These are phyloP conservation scores for Pleomassaria siparia DNA, from an alignment of 2,329 filamentous ascomycete species.

Conservation along the genomic window DNA sequence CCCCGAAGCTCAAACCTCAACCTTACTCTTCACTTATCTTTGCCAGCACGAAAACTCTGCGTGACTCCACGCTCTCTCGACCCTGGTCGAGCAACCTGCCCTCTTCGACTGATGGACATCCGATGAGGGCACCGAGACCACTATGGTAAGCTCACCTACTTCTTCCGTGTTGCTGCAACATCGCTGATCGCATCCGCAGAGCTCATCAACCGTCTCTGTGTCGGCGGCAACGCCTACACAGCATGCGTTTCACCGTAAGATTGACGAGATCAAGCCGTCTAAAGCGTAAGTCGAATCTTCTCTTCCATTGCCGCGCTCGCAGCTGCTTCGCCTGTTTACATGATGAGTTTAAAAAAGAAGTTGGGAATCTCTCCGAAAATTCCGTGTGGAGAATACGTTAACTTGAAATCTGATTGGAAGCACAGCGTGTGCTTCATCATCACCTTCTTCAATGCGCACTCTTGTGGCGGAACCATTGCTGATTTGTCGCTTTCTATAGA, in stretches of 20 bases:
- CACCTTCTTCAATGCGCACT: neutral
- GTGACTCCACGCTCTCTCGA: slow-evolving; percentile 28
- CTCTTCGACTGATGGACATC: slow-evolving; percentile 37
- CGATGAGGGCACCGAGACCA: slow-evolving; percentile 35
- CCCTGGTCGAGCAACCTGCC: slow-evolving; percentile 34
- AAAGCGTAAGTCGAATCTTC: slow-evolving; percentile 71
- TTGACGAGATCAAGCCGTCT: slow-evolving; percentile 80
- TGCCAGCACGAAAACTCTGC: slow-evolving; percentile 32
- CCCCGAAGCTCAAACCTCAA: slow-evolving; percentile 1
- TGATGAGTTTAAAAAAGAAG: slow-evolving; percentile 82
- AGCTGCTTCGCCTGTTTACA: slow-evolving; percentile 48
- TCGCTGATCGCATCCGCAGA: slow-evolving; percentile 37
- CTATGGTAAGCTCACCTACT: slow-evolving; percentile 34
- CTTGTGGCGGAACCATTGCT: slow-evolving; percentile 17
- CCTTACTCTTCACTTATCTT: slow-evolving; percentile 21
- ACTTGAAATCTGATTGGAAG: slow-evolving; percentile 69
- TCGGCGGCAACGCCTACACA: slow-evolving; percentile 71
- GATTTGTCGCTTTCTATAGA: slow-evolving; percentile 53
- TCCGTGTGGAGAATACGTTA: slow-evolving; percentile 86
- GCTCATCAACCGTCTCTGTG: slow-evolving; percentile 70
- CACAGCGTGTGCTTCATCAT: neutral
- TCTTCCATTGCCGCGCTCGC: slow-evolving; percentile 34
- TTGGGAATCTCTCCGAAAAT: slow-evolving; percentile 99
- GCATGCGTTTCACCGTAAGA: slow-evolving; percentile 76
- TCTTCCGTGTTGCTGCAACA: slow-evolving; percentile 4